A percentile compares a stretch with the other conserved stretches of the same genome.
phyloP scores from a whole-genome alignment of 2,329 filamentous ascomycete species.

The Pestalotiopsis sp. region DNA sequence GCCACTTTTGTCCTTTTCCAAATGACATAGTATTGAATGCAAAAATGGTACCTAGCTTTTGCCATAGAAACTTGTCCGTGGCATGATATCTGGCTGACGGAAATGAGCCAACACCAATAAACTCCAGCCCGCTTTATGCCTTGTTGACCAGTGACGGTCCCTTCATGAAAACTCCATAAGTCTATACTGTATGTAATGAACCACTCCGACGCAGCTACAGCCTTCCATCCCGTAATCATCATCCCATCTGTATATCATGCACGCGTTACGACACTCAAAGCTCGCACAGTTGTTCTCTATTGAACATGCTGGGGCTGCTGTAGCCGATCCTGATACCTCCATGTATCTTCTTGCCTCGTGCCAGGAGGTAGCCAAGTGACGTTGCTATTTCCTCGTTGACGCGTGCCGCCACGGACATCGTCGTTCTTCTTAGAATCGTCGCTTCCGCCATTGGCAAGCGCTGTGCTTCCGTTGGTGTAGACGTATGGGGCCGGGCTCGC shows the following conservation, averaged over 20 bases:
- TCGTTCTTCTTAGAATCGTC: constrained; percentile 63
- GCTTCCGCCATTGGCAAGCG: constrained; percentile 31
- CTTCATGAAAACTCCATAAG: neutral
- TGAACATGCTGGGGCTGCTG: constrained; percentile 15
- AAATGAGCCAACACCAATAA: constrained; percentile 12
- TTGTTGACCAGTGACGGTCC: constrained; percentile 13
- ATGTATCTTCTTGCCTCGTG: constrained; percentile 86
- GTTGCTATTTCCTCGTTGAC: constrained; percentile 48
- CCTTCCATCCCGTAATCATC: constrained; percentile 1
- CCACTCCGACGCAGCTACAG: neutral
- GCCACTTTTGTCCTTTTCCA: neutral
- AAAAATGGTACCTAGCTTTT: neutral
- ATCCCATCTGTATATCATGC: constrained; percentile 7
- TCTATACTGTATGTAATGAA: constrained; percentile 6
- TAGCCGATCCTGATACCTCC: constrained; percentile 56
- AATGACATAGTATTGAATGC: neutral
- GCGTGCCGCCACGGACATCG: constrained; percentile 40
- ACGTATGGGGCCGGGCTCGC: constrained; percentile 37
- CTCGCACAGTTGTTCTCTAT: neutral
- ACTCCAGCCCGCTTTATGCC: constrained; percentile 27
- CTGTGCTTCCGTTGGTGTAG: constrained; percentile 50
- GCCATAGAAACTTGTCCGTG: neutral
- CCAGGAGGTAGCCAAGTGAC: constrained; percentile 73
- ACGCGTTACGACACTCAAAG: neutral
- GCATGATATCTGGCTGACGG: neutral